Evolutionary conservation across 164 flowering plant species (phyloP).

Genomic region (Magnolia changhungtana): DNA sequence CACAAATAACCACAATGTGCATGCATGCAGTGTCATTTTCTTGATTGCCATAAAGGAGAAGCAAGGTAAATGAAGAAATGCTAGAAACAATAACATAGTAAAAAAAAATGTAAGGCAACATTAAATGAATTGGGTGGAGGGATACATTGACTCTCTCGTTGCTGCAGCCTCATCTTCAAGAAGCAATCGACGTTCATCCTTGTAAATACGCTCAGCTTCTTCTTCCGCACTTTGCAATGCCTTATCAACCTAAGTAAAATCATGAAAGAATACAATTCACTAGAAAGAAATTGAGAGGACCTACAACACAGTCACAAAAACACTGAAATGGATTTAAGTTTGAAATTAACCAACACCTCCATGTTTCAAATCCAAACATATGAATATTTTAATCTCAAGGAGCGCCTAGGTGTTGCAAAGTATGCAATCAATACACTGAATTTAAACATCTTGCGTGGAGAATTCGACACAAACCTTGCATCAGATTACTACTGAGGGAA

Average conservation of each 20-base stretch:
- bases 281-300: neutral
- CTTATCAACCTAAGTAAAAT: conserved; percentile 73
- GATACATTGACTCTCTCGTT: conserved; percentile 89
- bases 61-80: too few relatives aligned
- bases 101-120: too few relatives aligned
- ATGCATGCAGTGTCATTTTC: too few relatives aligned
- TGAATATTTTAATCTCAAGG: neutral
- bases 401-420: neutral
- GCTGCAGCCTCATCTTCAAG: conserved; percentile 95
- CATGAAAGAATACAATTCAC: neutral
- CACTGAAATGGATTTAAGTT: neutral
- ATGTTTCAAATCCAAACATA: neutral
- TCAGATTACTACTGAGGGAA: neutral
- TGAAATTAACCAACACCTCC: neutral
- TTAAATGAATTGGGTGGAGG: too few relatives aligned
- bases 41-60: too few relatives aligned
- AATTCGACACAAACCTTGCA: neutral
- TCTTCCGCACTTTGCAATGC: conserved; percentile 91
- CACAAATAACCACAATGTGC: too few relatives aligned
- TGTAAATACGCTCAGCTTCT: conserved; percentile 92
- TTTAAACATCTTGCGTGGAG: neutral
- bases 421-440: neutral
- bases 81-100: too few relatives aligned
- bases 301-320: neutral
- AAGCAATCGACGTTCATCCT: conserved; percentile 77